Evolutionary conservation across 768 basidiomycete genomes (phyloP).

Genomic region (Mycena olivaceomarginata): DNA sequence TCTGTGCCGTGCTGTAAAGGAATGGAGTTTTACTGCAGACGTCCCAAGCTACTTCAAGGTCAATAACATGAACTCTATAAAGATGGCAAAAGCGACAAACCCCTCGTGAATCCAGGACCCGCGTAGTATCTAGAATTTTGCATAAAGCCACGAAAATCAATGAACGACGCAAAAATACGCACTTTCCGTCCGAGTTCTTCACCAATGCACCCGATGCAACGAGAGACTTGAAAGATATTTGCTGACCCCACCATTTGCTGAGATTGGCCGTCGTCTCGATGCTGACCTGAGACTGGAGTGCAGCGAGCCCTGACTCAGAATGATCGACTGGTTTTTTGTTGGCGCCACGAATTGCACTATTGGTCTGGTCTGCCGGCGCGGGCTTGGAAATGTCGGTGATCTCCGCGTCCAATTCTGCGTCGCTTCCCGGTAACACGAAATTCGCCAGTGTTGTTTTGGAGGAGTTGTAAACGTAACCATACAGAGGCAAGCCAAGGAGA

Average conservation of each 20-base stretch:
- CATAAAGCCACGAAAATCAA: neutral
- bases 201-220: conserved; percentile 63
- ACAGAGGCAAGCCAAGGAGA: conserved; percentile 81
- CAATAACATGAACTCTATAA: neutral
- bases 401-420: conserved; percentile 35
- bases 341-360: conserved; percentile 29
- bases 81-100: conserved; percentile 50
- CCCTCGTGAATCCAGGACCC: conserved; percentile 68
- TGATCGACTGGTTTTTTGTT: conserved; percentile 19
- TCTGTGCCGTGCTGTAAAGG: conserved; percentile 63
- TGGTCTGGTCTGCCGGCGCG: neutral
- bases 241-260: conserved; percentile 68
- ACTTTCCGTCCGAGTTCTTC: conserved; percentile 62
- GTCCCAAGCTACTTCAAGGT: conserved; percentile 73
- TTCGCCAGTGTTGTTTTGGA: conserved; percentile 61
- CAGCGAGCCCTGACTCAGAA: neutral
- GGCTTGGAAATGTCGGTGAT: conserved; percentile 30
- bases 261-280: conserved; percentile 58
- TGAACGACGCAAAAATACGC: conserved; percentile 17
- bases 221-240: conserved; percentile 71
- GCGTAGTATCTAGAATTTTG: conserved; percentile 54
- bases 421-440: conserved; percentile 48
- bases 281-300: neutral
- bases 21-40: conserved; percentile 82
- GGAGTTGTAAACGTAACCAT: conserved; percentile 77